Conservation (phyloP, 257 asterid species). For the Plectranthus barbatus region DNA sequence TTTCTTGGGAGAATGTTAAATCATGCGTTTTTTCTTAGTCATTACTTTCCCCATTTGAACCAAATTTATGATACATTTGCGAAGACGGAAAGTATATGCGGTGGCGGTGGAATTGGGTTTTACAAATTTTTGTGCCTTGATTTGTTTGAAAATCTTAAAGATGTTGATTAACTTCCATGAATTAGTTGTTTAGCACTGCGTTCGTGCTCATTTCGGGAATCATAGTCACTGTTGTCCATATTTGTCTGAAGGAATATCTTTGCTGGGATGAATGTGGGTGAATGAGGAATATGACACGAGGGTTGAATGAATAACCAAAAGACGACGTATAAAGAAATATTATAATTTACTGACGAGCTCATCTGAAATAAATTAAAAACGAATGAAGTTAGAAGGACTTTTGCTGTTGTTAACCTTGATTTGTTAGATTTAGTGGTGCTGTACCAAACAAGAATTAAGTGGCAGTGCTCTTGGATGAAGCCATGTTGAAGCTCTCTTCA, state of each 20-base stretch:
- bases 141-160: not conserved
- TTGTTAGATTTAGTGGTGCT: no score
- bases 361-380: not conserved
- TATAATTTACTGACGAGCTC: not conserved
- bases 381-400: not conserved
- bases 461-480: no score
- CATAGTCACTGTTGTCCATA: not conserved
- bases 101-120: not conserved
- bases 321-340: not conserved
- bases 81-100: not conserved
- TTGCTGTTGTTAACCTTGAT: not conserved
- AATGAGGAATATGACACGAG: not conserved
- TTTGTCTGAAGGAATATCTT: not conserved
- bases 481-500: no score
- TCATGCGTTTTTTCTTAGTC: slow-evolving; percentile 15
- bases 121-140: not conserved
- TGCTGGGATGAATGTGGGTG: not conserved
- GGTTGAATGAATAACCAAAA: not conserved
- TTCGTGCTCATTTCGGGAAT: not conserved
- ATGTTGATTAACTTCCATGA: not conserved
- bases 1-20: not conserved
- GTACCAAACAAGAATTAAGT: no score
- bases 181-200: not conserved
- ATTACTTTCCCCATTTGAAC: not conserved
- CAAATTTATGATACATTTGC: not conserved